phyloP scores from a whole-genome alignment of 495 filamentous ascomycete genomes.

The Aspergillus conjunctus region DNA sequence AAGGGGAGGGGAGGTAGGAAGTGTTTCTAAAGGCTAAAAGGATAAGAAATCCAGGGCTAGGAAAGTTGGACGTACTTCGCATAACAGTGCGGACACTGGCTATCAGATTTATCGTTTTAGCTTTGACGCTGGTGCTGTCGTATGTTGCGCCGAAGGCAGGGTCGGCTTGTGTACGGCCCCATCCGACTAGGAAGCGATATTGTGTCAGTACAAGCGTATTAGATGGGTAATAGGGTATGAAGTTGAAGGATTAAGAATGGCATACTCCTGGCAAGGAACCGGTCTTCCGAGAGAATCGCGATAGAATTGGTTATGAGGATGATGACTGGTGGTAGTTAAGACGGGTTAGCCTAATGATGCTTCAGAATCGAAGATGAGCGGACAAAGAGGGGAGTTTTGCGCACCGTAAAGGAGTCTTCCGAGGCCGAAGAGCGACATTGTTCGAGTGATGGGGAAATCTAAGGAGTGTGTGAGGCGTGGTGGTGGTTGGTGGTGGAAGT shows the following conservation, averaged over 20 bases:
- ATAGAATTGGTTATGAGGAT: constrained; percentile 92
- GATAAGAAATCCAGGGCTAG: background rate
- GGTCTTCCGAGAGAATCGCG: constrained; percentile 94
- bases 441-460: constrained; percentile 25
- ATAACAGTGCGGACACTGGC: constrained; percentile 88
- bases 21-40: too few species aligned
- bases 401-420: constrained; percentile 74
- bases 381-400: constrained; percentile 13
- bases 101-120: constrained; percentile 84
- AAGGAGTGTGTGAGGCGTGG: constrained; percentile 18
- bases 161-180: constrained; percentile 67
- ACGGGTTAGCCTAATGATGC: background rate
- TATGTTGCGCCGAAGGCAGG: constrained; percentile 71
- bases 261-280: constrained; percentile 93
- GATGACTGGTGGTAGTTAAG: constrained; percentile 55
- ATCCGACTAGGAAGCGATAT: constrained; percentile 63
- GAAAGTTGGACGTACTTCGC: constrained; percentile 69
- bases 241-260: background rate
- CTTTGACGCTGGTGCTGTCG: constrained; percentile 80
- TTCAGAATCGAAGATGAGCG: background rate
- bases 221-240: background rate
- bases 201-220: too few species aligned
- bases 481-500: constrained; percentile 24
- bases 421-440: constrained; percentile 69
- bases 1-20: background rate